A percentile compares a stretch with the other conserved stretches of the same genome.
Conservation (phyloP, 257 asterid species). For the Nicotiana attenuata region DNA sequence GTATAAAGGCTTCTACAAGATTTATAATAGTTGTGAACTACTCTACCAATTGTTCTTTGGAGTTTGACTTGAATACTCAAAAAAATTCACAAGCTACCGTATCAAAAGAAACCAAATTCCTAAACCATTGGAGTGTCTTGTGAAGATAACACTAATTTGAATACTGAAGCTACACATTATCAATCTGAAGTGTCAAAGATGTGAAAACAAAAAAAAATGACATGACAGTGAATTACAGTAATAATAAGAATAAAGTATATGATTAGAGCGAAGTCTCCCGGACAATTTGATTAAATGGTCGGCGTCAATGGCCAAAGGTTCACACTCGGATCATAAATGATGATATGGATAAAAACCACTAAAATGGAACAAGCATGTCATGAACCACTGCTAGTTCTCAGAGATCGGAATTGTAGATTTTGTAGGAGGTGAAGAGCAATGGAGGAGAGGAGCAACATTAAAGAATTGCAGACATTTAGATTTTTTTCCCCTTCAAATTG, state of each 20-base stretch:
- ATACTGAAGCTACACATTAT: neutral
- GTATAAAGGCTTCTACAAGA: neutral
- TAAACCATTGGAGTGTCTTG: neutral
- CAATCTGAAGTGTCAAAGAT: neutral
- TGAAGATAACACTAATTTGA: neutral
- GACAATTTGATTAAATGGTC: neutral
- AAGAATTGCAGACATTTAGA: neutral
- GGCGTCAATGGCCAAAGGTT: neutral
- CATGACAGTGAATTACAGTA: neutral
- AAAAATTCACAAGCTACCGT: neutral
- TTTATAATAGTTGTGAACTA: neutral
- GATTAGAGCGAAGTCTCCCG: neutral
- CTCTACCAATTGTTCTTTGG: neutral
- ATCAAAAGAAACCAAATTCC: neutral
- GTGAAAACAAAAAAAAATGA: neutral
- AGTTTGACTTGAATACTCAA: neutral
- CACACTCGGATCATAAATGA: neutral
- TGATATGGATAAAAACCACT: neutral
- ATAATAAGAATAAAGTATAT: neutral
- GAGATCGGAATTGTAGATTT: neutral
- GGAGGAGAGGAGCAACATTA: neutral
- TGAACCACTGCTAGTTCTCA: neutral
- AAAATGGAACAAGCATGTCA: neutral
- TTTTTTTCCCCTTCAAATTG: neutral
- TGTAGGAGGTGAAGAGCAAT: neutral